Percentiles rank a stretch among this genome's conserved stretches.
phyloP scores from a whole-genome alignment of 208 protist genomes.

The Trypanosomatidae sp. region DNA sequence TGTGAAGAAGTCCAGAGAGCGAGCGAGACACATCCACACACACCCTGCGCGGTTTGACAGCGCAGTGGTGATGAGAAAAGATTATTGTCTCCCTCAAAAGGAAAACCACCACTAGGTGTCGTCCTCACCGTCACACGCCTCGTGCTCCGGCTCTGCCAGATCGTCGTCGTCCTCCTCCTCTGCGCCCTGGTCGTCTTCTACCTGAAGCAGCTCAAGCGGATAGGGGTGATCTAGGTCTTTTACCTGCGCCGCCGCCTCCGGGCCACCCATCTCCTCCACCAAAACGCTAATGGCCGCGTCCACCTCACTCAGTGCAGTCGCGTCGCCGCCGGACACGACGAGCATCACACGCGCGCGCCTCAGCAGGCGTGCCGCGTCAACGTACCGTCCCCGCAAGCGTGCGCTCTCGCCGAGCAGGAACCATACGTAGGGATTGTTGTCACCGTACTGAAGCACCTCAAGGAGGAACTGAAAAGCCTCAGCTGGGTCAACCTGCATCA shows the following conservation, averaged over 20 bases:
- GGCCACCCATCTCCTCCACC: conserved; percentile 87
- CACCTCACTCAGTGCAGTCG: conserved; percentile 66
- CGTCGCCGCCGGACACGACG: conserved; percentile 55
- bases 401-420: conserved; percentile 91
- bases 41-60: neutral
- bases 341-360: conserved; percentile 84
- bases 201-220: conserved; percentile 78
- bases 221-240: conserved; percentile 80
- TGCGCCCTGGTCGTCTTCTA: conserved; percentile 44
- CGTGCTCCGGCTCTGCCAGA: conserved; percentile 75
- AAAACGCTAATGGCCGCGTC: conserved; percentile 76
- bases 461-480: conserved; percentile 83
- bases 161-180: conserved; percentile 44
- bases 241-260: conserved; percentile 67
- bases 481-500: conserved; percentile 84
- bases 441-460: conserved; percentile 86
- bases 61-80: neutral
- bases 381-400: conserved; percentile 68
- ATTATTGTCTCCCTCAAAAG: neutral
- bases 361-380: conserved; percentile 80
- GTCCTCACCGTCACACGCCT: conserved; percentile 64
- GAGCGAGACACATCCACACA: neutral
- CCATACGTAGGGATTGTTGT: conserved; percentile 93
- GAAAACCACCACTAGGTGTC: conserved; percentile 21
- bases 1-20: neutral